A percentile compares a stretch with the other conserved stretches of the same genome.
phyloP scores from a whole-genome alignment of 495 filamentous ascomycete species.

The Usnea hakonensis region DNA sequence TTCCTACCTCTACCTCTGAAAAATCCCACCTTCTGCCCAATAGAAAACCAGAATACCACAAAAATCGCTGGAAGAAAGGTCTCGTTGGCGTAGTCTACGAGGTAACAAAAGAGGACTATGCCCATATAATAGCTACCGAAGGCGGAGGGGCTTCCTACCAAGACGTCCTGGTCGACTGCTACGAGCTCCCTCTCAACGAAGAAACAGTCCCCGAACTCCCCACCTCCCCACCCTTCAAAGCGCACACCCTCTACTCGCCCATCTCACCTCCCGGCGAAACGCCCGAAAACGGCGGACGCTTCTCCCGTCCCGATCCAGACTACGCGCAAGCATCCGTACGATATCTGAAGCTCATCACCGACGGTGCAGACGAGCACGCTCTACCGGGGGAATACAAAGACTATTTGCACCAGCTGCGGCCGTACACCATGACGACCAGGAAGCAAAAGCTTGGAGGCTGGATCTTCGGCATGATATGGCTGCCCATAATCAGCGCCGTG shows the following conservation, averaged over 20 bases:
- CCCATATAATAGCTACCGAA: conserved; percentile 81
- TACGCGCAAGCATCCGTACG: conserved; percentile 77
- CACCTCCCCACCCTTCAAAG: conserved; percentile 39
- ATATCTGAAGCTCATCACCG: conserved; percentile 69
- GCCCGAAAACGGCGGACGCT: conserved; percentile 28
- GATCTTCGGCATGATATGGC: conserved; percentile 53
- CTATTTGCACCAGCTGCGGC: conserved; percentile 56
- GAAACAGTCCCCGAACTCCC: conserved; percentile 37
- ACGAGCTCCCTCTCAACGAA: conserved; percentile 47
- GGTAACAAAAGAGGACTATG: conserved; percentile 72
- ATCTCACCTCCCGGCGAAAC: conserved; percentile 14
- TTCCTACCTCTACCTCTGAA: conserved; percentile 23
- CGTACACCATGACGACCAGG: conserved; percentile 60
- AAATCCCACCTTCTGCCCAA: conserved; percentile 29
- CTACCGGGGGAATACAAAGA: conserved; percentile 65
- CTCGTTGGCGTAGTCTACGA: conserved; percentile 93
- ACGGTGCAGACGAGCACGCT: conserved; percentile 68
- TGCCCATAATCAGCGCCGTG: conserved; percentile 47
- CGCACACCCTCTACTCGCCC: conserved; percentile 55
- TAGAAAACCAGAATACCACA: conserved; percentile 31
- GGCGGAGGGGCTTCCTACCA: conserved; percentile 75
- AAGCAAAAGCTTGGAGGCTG: conserved; percentile 58
- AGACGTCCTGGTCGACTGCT: conserved; percentile 72
- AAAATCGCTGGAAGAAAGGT: conserved; percentile 61
- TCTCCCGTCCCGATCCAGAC: conserved; percentile 50